Evolutionary conservation across 2,329 filamentous ascomycete species (phyloP).

Genomic region (Intubia oerlemansii): DNA sequence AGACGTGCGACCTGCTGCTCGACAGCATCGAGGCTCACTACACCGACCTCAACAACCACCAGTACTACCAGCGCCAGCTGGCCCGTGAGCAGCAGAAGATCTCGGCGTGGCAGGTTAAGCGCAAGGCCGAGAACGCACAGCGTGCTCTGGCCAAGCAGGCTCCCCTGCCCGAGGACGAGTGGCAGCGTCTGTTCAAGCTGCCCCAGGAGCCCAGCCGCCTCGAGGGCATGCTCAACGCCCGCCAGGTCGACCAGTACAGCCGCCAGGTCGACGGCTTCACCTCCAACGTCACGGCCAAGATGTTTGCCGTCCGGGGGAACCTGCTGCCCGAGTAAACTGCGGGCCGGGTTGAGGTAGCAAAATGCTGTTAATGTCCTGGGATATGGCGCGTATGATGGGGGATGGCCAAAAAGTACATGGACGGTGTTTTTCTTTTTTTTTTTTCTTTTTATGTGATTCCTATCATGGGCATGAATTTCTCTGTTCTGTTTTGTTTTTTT

Average conservation of each 20-base stretch:
- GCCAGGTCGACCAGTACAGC: conserved; percentile 95
- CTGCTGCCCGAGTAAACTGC: conserved; percentile 30
- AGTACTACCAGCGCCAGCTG: conserved; percentile 84
- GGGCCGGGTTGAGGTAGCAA: no score
- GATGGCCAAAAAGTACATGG: no score
- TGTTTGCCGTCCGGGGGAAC: conserved; percentile 81
- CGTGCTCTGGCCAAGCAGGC: conserved; percentile 72
- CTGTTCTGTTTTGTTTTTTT: no score
- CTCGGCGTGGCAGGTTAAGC: conserved; percentile 86
- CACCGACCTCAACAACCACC: conserved; percentile 97
- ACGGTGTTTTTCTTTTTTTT: neutral
- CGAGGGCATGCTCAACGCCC: conserved; percentile 83
- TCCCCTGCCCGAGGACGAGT: conserved; percentile 86
- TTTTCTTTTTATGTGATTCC: neutral
- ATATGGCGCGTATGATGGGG: no score
- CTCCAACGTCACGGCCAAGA: conserved; percentile 78
- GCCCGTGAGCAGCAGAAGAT: conserved; percentile 94
- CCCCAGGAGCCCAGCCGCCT: conserved; percentile 83
- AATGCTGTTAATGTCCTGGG: no score
- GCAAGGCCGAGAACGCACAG: conserved; percentile 84
- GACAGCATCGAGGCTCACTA: conserved; percentile 97
- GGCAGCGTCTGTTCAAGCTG: conserved; percentile 95
- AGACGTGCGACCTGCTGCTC: conserved; percentile 88
- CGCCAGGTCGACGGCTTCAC: conserved; percentile 94
- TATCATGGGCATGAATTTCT: no score